Evolutionary conservation across 2,329 filamentous ascomycete species (phyloP), one percentile per base, ranked within the genome.

Genomic region (Neurospora sp.): DNA sequence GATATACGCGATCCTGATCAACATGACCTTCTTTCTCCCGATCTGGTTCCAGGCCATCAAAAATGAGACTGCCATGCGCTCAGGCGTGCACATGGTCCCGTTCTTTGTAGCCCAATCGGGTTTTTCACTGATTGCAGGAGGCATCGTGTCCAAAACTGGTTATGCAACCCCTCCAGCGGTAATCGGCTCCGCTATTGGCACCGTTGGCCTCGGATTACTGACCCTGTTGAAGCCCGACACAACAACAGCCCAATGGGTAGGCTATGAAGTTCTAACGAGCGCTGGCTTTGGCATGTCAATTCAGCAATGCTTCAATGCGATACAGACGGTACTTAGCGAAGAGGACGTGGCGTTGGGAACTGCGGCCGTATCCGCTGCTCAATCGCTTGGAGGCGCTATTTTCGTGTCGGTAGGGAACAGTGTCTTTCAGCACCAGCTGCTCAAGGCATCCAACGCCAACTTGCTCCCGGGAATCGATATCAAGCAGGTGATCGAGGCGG

Each of bases 321-420:
- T 80, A 15, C 80, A 82, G 72, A 80, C 80, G 11, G 79, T 81
- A 7, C 77, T 82, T n/a, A 74, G 73, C 2, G 52, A 36, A 4
- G 77, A 79, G 0, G 81, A 84, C 66, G 74, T 84, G 4, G 77
- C 82, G 0, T 79, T 83, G 19, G 82, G 81, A 66, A 82, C 80
- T 1, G 79, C 82, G 0, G 76, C 78, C 5, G 78, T 84, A 10
- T 78, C 84, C n/a, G 79, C 80, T 2, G 76, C 78, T 17, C 82
- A 83, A 72, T 80, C 79, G 17, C 77, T 84, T 0, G 82, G 81
- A 6, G 82, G 81, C n/a, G 81, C 82, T 2, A 73, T 84, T 10
- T 84, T 84, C 72, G 79, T 84, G n/a, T 82, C 82, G 4, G 80
- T 82, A 38, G 82, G 81, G 5, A 82, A 83, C 73, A 82, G 78